Conservation (phyloP, 1,139 yeast species). For the Blastobotrys indianensis region DNA sequence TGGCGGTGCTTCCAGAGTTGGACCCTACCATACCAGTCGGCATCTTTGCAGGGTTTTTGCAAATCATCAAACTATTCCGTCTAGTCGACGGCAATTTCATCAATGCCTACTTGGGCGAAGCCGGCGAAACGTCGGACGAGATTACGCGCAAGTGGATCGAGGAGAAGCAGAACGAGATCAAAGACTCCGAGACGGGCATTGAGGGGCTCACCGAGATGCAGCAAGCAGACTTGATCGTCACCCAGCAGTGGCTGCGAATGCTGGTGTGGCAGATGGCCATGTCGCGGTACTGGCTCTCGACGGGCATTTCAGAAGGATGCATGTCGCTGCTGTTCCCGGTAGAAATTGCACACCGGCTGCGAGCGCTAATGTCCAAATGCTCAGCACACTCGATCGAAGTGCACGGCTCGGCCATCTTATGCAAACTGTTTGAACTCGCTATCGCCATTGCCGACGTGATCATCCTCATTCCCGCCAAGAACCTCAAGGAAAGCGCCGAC, state of each 20-base stretch:
- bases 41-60: slow-evolving; percentile 18
- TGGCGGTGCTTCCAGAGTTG: slow-evolving; percentile 15
- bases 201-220: slow-evolving; percentile 18
- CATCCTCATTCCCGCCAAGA: slow-evolving; percentile 15
- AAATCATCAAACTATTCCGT: slow-evolving; percentile 19
- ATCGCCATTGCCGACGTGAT: slow-evolving; percentile 20
- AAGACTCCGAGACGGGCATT: slow-evolving; percentile 11
- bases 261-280: slow-evolving; percentile 24
- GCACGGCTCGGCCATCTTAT: slow-evolving; percentile 17
- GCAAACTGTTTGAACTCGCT: slow-evolving; percentile 19
- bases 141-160: slow-evolving; percentile 18
- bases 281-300: slow-evolving; percentile 16
- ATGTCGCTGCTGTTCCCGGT: slow-evolving; percentile 20
- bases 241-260: slow-evolving; percentile 22
- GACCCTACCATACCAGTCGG: slow-evolving; percentile 13
- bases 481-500: slow-evolving; percentile 10
- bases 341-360: slow-evolving; percentile 17
- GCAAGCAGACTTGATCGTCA: slow-evolving; percentile 19
- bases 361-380: slow-evolving; percentile 12
- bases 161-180: slow-evolving; percentile 16
- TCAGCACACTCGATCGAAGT: slow-evolving; percentile 16
- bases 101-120: slow-evolving; percentile 16
- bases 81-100: slow-evolving; percentile 19
- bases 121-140: background rate
- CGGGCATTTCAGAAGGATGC: slow-evolving; percentile 12